Base-by-base conservation (phyloP, 345 rosid genomes). In the Gossypium turneri region DNA sequence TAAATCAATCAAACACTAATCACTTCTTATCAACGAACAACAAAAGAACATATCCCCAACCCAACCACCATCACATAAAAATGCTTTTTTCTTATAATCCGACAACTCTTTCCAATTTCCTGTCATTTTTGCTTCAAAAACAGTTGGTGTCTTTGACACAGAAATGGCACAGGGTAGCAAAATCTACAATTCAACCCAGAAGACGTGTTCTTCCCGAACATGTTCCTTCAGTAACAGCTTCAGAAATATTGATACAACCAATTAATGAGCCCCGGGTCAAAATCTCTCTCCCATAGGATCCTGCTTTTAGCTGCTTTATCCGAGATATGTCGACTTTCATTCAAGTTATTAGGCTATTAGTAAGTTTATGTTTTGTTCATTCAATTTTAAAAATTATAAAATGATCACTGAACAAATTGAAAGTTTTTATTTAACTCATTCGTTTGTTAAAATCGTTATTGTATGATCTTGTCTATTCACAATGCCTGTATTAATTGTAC, bases 291-390 rank as follows among this genome's bases (percentile, higher is more conserved):
- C 9, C 93, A 95, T 79, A 88, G 99, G 82, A 81, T 95, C 74
- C 88, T 95, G 63, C 99, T 95, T 56, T 97, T 93, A 11, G 97
- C 99, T 51, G 96, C 97, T 75, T 86, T 95, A 50, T 88, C 98
- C 45, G 90, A 93, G 98, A 98, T 92, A 75, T 55, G 12, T 57
- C 64, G 13, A 1, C 65, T 64, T 74, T 50, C 0, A 34, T 34
- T 34, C 4, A 34, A 34, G 38, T 4, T 34, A 4, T 34, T 34
- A 34, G 6, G 6, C 38, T 34, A 34, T 34, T 34, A 34, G 38
- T 34, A 34, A 34, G 1, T 34, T 4, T 34, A 4, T 34, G 0
- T 34, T 34, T 34, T 34, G 1, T 1, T 34, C 0, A 34, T 34
- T 34, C 0, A 34, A 34, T 34, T 34, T 34, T 34, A 34, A 34